These are phyloP conservation scores for Gossypium thurberi DNA, from an alignment of 345 rosid species.

Conservation along the genomic window DNA sequence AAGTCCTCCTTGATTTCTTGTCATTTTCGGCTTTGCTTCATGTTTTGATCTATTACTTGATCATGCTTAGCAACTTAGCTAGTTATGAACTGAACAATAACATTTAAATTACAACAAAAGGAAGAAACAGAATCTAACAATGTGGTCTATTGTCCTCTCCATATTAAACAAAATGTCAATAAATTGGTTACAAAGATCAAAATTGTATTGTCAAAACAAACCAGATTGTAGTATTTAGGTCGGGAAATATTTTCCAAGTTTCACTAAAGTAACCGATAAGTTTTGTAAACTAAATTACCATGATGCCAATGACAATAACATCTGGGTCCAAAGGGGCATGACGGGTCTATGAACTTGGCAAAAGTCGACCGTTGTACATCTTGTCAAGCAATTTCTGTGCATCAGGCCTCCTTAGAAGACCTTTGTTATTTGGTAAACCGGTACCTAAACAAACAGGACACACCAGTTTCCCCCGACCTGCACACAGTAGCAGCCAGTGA, in stretches of 20 bases:
- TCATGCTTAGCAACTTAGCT: too few relatives aligned
- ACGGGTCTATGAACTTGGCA: conserved; percentile 45
- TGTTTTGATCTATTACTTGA: too few relatives aligned
- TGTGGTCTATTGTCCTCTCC: not conserved
- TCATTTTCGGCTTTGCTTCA: too few relatives aligned
- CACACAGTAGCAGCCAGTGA: conserved; percentile 8
- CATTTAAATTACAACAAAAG: too few relatives aligned
- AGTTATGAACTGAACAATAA: too few relatives aligned
- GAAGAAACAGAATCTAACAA: too few relatives aligned
- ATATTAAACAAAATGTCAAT: not conserved
- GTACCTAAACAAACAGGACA: conserved; percentile 93
- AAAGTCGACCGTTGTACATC: conserved; percentile 85
- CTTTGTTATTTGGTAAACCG: conserved; percentile 88
- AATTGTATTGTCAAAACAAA: not conserved
- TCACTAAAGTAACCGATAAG: not conserved
- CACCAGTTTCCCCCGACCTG: conserved; percentile 97
- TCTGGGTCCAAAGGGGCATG: not conserved
- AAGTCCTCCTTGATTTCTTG: too few relatives aligned
- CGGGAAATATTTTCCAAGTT: not conserved
- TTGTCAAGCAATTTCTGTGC: conserved; percentile 75
- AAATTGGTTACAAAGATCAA: not conserved
- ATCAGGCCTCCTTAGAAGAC: conserved; percentile 86
- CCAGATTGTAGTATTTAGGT: not conserved
- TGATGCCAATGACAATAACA: not conserved
- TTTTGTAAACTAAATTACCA: not conserved